Evolutionary conservation across 2,329 filamentous ascomycete species (phyloP), one percentile per base, ranked within the genome.

Genomic region (Phialophora expanda): DNA sequence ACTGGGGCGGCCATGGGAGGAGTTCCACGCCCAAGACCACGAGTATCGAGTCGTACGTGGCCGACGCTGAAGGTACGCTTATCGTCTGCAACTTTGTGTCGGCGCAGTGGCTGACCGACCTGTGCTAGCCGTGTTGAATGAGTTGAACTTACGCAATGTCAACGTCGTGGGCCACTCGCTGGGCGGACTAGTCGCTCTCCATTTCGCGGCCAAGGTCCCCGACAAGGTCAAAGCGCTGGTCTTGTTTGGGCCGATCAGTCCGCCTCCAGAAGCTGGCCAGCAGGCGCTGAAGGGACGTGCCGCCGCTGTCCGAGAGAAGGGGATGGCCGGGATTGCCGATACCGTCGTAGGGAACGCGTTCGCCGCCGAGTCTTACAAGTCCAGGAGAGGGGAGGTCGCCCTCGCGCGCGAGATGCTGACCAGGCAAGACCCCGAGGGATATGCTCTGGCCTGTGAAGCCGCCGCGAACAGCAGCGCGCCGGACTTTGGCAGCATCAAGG

Each of bases 1-100:
- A 87, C 66, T 76, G 87, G 2, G 84, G 86, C 73, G 85, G 85
- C 2, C 84, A 86, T 67, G 84, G 84, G 1, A 75, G 83, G 11
- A 83, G 82, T 1, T 83, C 84, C 0, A 86, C 84, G 0, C 79
- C 78, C 6, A 79, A 83, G 0, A 56, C 60, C 2, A 62, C 60
- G 14, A 62, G 60, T 24, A 62, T 62, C 53, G 54, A 56, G 38
- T 62, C 60, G n/a, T 62, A 62, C 41, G 60, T 62, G 26, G 54
- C 38, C 34, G 60, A 62, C 46, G 53, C 46, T 50, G 51, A 56
- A 20, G 60, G 60, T 62, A 61, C 22, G 58, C 38, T 53, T 11
- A 8, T 7, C 11, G 5, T 22, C 48, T 28, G 20, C 20, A 11
- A 20, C 48, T 51, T 51, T 2, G 4, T 51, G 20, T 14, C 9